These are phyloP conservation scores for Pyricularia grisea DNA, from an alignment of 2,329 filamentous ascomycete genomes.

Conservation along the genomic window DNA sequence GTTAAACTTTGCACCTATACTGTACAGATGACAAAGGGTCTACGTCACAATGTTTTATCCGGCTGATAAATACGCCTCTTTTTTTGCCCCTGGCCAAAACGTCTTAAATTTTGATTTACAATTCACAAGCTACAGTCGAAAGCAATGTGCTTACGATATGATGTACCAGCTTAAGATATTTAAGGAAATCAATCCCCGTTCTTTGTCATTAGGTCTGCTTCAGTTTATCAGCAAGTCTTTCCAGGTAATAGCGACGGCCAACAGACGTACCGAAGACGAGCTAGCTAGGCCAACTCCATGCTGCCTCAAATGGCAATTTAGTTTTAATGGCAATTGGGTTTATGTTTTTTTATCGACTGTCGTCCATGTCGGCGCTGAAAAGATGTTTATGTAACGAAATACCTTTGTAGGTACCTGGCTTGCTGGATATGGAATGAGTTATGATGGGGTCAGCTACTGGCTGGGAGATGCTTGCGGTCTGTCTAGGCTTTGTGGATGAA, in stretches of 20 bases:
- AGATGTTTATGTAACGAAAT: no score
- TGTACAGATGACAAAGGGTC: not conserved
- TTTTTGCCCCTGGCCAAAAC: not conserved
- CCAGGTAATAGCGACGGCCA: not conserved
- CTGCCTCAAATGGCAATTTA: not conserved
- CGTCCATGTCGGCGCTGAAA: no score
- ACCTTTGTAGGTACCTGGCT: no score
- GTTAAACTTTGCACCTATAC: not conserved
- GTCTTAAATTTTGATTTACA: not conserved
- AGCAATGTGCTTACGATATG: no score
- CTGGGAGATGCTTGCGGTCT: not conserved
- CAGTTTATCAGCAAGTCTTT: not conserved
- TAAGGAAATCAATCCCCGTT: not conserved
- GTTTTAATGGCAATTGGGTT: not conserved
- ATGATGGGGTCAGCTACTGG: not conserved
- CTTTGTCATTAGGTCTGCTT: not conserved
- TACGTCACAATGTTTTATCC: not conserved
- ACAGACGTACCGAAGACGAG: not conserved
- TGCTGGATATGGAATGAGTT: not conserved
- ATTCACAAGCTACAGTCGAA: not conserved
- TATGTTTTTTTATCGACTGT: not conserved
- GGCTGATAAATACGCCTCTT: not conserved
- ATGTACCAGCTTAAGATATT: not conserved
- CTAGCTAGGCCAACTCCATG: not conserved
- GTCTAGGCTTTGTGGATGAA: not conserved